Evolutionary conservation across 2,329 filamentous ascomycete species (phyloP).

Genomic region (Aspergillus sergii): DNA sequence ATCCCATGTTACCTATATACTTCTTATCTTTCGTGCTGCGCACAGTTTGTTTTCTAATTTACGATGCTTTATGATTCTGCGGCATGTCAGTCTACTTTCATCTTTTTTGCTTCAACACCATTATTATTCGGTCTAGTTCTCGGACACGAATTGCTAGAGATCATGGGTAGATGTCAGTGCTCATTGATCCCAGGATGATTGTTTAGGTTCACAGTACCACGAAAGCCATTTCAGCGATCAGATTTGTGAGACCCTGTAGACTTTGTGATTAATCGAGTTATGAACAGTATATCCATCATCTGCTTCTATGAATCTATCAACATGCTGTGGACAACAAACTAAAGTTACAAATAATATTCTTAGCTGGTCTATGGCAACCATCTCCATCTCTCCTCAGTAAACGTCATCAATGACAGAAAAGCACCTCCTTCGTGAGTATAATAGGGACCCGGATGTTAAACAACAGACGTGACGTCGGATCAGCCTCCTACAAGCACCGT

Average conservation of each 20-base stretch:
- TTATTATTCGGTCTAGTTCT: not conserved
- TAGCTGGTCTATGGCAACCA: not conserved
- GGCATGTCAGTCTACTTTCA: not conserved
- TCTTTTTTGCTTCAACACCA: not conserved
- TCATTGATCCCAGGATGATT: not conserved
- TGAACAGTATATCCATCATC: not conserved
- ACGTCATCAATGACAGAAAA: not conserved
- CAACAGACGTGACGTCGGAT: not conserved
- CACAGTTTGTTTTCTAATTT: not conserved
- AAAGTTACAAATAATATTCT: not conserved
- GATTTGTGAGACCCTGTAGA: not conserved
- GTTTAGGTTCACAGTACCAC: not conserved
- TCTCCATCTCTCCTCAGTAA: not conserved
- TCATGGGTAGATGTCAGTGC: not conserved
- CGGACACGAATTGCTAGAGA: not conserved
- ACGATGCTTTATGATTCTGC: conserved; percentile 13
- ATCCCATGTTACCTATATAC: not conserved
- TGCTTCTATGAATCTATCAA: not conserved
- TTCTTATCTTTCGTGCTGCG: not conserved
- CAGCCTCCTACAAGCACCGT: not conserved
- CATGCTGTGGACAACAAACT: not conserved
- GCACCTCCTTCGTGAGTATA: not conserved
- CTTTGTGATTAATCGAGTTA: not conserved
- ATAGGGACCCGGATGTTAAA: not conserved
- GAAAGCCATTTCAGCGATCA: not conserved